These are phyloP conservation scores for Ailanthus altissimus DNA, from an alignment of 345 rosid species.

Conservation along the genomic window DNA sequence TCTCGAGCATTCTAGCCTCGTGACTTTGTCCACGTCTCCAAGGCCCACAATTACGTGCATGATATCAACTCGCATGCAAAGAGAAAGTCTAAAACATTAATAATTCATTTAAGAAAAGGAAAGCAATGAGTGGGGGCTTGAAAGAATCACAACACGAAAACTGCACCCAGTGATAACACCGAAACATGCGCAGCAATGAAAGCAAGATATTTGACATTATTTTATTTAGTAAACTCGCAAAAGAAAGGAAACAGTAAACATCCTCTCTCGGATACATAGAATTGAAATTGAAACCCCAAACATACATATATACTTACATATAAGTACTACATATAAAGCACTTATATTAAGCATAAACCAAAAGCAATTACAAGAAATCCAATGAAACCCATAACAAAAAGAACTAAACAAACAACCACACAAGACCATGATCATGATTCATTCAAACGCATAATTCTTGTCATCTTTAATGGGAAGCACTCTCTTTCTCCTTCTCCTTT, in stretches of 20 bases:
- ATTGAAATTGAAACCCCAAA: neutral
- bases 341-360: neutral
- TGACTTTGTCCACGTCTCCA: neutral
- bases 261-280: neutral
- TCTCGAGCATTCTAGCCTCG: neutral
- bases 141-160: neutral
- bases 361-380: neutral
- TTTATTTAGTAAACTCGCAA: neutral
- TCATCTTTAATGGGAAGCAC: conserved; percentile 17
- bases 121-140: neutral
- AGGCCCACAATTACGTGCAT: neutral
- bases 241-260: neutral
- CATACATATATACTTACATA: neutral
- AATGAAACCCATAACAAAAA: neutral
- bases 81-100: neutral
- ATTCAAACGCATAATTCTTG: neutral
- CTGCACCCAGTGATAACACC: neutral
- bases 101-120: neutral
- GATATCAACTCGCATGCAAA: neutral
- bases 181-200: neutral
- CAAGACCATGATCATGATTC: neutral
- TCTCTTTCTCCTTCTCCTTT: conserved; percentile 40
- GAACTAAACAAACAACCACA: conserved; percentile 7
- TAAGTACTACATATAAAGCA: neutral
- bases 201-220: neutral